A percentile compares a stretch with the other conserved stretches of the same genome.
Evolutionary conservation across 129 eudicot species (phyloP).

Genomic region (Cynara cardunculus): DNA sequence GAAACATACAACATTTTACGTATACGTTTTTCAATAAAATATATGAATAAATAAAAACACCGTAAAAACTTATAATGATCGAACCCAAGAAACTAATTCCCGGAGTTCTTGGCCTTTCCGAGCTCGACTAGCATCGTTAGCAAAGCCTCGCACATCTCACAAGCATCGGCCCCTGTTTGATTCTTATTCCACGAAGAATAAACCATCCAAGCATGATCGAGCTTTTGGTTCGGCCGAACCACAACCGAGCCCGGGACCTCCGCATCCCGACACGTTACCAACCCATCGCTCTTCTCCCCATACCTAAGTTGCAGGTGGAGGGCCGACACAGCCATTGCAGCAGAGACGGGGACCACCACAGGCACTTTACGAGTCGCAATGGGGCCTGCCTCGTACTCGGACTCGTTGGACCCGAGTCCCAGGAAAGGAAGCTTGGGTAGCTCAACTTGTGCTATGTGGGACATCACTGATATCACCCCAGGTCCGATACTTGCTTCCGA

Average conservation of each 20-base stretch:
- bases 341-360: slow-evolving; percentile 75
- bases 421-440: slow-evolving; percentile 69
- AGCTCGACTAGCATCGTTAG: slow-evolving; percentile 77
- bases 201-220: slow-evolving; percentile 98
- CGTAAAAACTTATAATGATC: background rate
- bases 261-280: slow-evolving; percentile 94
- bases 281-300: slow-evolving; percentile 93
- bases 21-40: background rate
- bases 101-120: slow-evolving; percentile 27
- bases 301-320: slow-evolving; percentile 80
- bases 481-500: slow-evolving; percentile 83
- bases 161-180: slow-evolving; percentile 59
- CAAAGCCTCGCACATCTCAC: slow-evolving; percentile 95
- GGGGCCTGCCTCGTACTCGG: slow-evolving; percentile 34
- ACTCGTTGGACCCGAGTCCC: slow-evolving; percentile 20
- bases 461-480: slow-evolving; percentile 68
- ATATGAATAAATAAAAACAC: background rate
- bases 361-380: slow-evolving; percentile 49
- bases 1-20: background rate
- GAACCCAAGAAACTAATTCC: slow-evolving; percentile 17
- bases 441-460: slow-evolving; percentile 96
- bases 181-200: slow-evolving; percentile 81
- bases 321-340: slow-evolving; percentile 87
- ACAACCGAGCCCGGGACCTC: slow-evolving; percentile 98
- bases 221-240: slow-evolving; percentile 67